Evolutionary conservation across 768 basidiomycete species (phyloP).

Genomic region (Tylopilus sp.): DNA sequence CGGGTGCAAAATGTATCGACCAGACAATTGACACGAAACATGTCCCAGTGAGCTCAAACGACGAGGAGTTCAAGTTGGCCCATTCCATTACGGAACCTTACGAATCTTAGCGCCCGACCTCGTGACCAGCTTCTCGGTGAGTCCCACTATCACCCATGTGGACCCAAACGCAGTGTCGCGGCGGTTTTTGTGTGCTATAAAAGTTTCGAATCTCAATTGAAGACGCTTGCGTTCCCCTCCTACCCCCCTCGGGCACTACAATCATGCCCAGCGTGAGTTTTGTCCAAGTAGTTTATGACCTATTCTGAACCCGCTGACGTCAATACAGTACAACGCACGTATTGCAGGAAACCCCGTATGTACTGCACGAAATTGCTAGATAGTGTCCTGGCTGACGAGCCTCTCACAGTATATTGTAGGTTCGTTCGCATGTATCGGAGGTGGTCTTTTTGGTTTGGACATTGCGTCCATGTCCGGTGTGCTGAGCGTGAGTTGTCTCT

Average conservation of each 20-base stretch:
- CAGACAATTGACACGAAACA: background rate
- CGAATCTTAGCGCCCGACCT: conserved; percentile 1
- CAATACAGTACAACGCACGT: conserved; percentile 46
- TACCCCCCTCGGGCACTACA: background rate
- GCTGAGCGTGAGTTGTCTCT: conserved; percentile 42
- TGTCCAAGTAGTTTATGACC: background rate
- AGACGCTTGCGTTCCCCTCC: background rate
- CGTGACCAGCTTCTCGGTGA: conserved; percentile 1
- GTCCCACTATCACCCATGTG: conserved; percentile 6
- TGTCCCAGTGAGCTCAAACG: background rate
- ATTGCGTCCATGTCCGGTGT: conserved; percentile 83
- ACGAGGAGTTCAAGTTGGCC: background rate
- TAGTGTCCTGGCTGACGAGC: conserved; percentile 13
- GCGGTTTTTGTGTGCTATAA: conserved; percentile 9
- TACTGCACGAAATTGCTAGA: background rate
- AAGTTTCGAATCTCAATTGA: background rate
- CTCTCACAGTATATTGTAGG: conserved; percentile 68
- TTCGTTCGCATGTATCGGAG: conserved; percentile 78
- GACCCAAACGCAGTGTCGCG: background rate
- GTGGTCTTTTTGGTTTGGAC: conserved; percentile 76
- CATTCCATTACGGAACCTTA: background rate
- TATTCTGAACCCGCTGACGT: conserved; percentile 1
- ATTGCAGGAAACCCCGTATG: conserved; percentile 59
- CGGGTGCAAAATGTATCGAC: background rate
- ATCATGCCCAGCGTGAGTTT: conserved; percentile 27